Conservation (phyloP, 768 basidiomycete genomes). For the Mycena leptocephala region DNA sequence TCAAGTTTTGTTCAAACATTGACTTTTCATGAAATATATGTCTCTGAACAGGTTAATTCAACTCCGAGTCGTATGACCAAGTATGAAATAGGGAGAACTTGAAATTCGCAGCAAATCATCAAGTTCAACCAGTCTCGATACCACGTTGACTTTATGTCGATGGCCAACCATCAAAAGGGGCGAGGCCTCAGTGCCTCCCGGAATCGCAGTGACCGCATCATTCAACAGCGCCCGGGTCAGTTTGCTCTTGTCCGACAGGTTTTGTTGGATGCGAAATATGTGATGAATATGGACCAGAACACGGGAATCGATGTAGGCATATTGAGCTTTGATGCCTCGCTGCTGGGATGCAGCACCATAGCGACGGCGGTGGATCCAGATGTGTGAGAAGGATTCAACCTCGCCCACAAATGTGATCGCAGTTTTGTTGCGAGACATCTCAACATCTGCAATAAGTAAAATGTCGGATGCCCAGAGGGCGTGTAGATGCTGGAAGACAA, state of each 20-base stretch:
- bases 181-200: background rate
- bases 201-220: background rate
- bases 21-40: background rate
- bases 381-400: slow-evolving; percentile 26
- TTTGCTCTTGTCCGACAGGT: background rate
- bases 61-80: background rate
- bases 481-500: background rate
- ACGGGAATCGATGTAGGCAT: slow-evolving; percentile 30
- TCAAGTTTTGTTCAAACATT: background rate
- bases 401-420: slow-evolving; percentile 8
- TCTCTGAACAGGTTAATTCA: background rate
- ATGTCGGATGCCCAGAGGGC: background rate
- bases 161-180: background rate
- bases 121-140: background rate
- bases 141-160: background rate
- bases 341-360: slow-evolving; percentile 27
- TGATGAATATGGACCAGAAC: slow-evolving; percentile 31
- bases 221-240: background rate
- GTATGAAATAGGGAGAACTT: background rate
- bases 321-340: slow-evolving; percentile 17
- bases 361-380: slow-evolving; percentile 14
- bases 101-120: background rate
- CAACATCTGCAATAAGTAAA: background rate
- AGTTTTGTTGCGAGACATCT: background rate
- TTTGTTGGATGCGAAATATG: slow-evolving; percentile 27